Conservation (phyloP, 2,329 filamentous ascomycete genomes). For the Beauveria sp. region DNA sequence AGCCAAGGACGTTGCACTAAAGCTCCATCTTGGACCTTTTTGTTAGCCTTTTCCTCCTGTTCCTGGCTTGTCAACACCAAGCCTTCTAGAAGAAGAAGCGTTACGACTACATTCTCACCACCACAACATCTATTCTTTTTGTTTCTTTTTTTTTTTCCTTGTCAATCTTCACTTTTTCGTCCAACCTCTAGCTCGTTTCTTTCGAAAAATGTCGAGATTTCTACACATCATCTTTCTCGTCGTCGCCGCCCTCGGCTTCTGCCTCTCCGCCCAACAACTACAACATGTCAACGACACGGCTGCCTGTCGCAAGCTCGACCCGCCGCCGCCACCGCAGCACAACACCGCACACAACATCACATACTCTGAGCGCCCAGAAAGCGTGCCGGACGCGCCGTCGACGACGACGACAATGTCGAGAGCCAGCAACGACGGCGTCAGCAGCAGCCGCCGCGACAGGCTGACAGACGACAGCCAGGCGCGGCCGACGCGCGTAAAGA, state of each 20-base stretch:
- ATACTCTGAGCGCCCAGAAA: not conserved
- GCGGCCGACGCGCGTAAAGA: constrained; percentile 5
- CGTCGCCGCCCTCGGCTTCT: constrained; percentile 4
- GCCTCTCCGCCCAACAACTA: constrained; percentile 2
- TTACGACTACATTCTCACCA: too few relatives aligned
- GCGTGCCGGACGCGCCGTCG: not conserved
- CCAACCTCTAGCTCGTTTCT: not conserved
- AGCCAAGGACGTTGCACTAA: not conserved
- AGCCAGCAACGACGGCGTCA: not conserved
- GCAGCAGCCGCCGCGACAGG: not conserved
- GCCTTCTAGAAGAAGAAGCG: too few relatives aligned
- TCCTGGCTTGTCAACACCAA: not conserved
- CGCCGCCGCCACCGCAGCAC: not conserved
- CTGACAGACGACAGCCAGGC: not conserved
- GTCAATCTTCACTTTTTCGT: not conserved
- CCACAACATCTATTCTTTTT: too few relatives aligned
- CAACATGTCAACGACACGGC: not conserved
- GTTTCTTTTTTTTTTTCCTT: not conserved
- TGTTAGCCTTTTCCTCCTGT: not conserved
- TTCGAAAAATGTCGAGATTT: not conserved
- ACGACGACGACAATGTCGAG: not conserved
- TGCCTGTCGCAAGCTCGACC: not conserved
- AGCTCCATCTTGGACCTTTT: not conserved
- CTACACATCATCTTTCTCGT: not conserved
- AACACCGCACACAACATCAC: not conserved